A percentile compares a stretch with the other conserved stretches of the same genome.
Conservation (phyloP, 176 grass and related monocot genomes). For the Pharus latifolius region DNA sequence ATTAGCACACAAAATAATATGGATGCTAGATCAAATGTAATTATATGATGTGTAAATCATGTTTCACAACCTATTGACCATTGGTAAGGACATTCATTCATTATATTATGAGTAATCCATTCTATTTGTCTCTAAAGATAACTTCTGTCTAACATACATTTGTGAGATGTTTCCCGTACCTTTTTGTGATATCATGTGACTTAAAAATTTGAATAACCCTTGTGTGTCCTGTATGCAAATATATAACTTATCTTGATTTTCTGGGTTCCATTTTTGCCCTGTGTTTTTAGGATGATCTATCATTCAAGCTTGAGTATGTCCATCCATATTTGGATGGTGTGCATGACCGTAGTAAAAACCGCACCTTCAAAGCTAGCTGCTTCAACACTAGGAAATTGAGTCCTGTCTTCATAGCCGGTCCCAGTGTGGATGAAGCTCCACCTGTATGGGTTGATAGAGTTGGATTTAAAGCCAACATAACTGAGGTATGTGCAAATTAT, state of each 20-base stretch:
- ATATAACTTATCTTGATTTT: not conserved
- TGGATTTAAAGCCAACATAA: slow-evolving; percentile 96
- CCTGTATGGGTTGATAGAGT: slow-evolving; percentile 87
- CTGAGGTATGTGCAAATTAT: slow-evolving; percentile 43
- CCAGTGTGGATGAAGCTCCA: slow-evolving; percentile 73
- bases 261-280: not conserved
- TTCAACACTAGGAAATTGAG: slow-evolving; percentile 92
- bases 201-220: too few relatives aligned
- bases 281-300: slow-evolving; percentile 64
- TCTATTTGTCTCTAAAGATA: not conserved
- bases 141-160: not conserved
- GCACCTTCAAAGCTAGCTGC: slow-evolving; percentile 84
- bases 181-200: not conserved
- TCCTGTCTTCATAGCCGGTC: slow-evolving; percentile 85
- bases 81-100: not conserved
- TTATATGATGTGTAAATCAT: not conserved
- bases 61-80: not conserved
- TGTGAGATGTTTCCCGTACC: not conserved
- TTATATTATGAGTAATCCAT: not conserved
- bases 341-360: slow-evolving; percentile 54
- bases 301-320: slow-evolving; percentile 84
- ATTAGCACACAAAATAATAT: not conserved
- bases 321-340: slow-evolving; percentile 95
- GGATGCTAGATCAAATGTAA: not conserved
- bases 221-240: not conserved